These are phyloP conservation scores for Excoecaria agallocha DNA, from an alignment of 345 rosid species.

Conservation along the genomic window DNA sequence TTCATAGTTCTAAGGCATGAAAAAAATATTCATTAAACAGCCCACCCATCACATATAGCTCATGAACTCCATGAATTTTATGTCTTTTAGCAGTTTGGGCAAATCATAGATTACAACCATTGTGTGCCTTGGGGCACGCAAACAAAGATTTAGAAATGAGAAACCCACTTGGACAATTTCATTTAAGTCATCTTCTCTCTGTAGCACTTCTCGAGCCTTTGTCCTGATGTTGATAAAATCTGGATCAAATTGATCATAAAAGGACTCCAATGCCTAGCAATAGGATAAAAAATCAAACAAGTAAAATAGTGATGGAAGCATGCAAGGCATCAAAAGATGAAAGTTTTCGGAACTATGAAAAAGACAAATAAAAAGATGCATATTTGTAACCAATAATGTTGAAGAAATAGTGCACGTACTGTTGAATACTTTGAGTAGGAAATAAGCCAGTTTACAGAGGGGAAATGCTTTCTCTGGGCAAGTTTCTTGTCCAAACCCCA, in stretches of 20 bases:
- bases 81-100: not conserved
- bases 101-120: not conserved
- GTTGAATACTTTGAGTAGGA: constrained; percentile 95
- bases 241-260: constrained; percentile 94
- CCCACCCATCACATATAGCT: constrained; percentile 1
- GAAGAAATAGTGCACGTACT: constrained; percentile 44
- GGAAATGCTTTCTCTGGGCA: constrained; percentile 99
- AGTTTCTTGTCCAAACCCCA: constrained; percentile 99
- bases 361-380: not conserved
- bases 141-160: not conserved
- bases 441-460: constrained; percentile 98
- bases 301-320: not conserved
- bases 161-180: constrained; percentile 93
- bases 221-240: constrained; percentile 99
- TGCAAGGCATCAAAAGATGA: not conserved
- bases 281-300: constrained; percentile 15
- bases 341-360: not conserved
- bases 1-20: not conserved
- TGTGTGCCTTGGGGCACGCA: not conserved
- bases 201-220: constrained; percentile 98
- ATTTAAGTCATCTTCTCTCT: constrained; percentile 98
- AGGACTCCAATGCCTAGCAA: constrained; percentile 86
- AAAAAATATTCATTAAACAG: not conserved
- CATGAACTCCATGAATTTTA: not conserved
- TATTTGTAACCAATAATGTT: not conserved